These are phyloP conservation scores for Citrus hindsii DNA, from an alignment of 345 rosid genomes.

Conservation along the genomic window DNA sequence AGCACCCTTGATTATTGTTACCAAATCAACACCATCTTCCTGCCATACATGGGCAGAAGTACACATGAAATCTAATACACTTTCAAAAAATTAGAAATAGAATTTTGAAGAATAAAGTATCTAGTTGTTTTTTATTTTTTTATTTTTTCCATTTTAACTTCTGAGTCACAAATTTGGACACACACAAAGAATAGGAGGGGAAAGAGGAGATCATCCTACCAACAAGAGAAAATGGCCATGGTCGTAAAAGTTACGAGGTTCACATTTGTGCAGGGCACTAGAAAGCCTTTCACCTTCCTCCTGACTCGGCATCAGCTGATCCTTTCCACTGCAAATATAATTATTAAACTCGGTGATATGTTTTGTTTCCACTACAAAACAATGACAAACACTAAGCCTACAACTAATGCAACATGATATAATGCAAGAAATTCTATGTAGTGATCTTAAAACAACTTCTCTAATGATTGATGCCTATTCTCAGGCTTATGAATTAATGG, in stretches of 20 bases:
- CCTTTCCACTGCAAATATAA: conserved; percentile 54
- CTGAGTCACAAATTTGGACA: background rate
- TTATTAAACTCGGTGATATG: background rate
- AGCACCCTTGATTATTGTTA: conserved; percentile 62
- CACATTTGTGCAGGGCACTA: conserved; percentile 39
- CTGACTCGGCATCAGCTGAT: conserved; percentile 67
- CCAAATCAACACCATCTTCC: conserved; percentile 23
- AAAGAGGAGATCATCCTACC: conserved; percentile 44
- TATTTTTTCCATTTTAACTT: background rate
- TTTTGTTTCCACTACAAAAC: background rate
- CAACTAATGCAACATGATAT: background rate
- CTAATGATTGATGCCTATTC: background rate
- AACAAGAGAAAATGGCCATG: conserved; percentile 72
- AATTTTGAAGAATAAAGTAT: background rate
- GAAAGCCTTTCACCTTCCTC: conserved; percentile 62
- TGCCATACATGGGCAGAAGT: background rate
- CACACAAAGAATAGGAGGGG: background rate
- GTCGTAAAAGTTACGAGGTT: conserved; percentile 46
- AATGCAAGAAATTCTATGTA: background rate
- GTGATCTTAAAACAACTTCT: background rate
- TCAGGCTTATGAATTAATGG: background rate
- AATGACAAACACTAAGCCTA: background rate
- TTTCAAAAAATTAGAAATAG: background rate
- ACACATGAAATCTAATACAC: background rate
- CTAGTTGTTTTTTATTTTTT: background rate